A percentile compares a stretch with the other conserved stretches of the same genome.
phyloP scores from a whole-genome alignment of 352 stramenopile genomes.

The Globisporangium nodosum region DNA sequence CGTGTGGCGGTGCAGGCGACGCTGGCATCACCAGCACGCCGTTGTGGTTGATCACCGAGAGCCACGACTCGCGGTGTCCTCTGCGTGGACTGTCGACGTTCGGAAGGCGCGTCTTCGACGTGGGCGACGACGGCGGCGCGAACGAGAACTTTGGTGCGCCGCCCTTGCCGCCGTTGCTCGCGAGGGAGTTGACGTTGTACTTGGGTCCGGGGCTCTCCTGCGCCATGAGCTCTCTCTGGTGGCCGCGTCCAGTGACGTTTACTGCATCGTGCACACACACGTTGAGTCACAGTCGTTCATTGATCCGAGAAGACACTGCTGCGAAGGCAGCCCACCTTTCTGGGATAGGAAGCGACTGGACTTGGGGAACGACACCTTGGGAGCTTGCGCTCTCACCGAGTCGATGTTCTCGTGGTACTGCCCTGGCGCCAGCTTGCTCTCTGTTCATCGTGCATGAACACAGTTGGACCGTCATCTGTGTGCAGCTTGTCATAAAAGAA shows the following conservation, averaged over 20 bases:
- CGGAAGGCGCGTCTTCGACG: slow-evolving; percentile 46
- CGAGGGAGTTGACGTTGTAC: slow-evolving; percentile 67
- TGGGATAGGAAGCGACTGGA: slow-evolving; percentile 77
- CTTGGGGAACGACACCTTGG: slow-evolving; percentile 74
- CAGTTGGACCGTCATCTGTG: no score
- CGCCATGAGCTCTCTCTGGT: slow-evolving; percentile 74
- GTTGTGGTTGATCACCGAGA: slow-evolving; percentile 79
- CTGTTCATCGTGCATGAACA: slow-evolving; percentile 15
- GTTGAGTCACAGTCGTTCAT: no score
- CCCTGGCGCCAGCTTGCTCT: slow-evolving; percentile 54
- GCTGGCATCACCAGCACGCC: slow-evolving; percentile 70
- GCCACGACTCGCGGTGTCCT: slow-evolving; percentile 71
- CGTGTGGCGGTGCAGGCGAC: slow-evolving; percentile 20
- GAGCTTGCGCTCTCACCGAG: slow-evolving; percentile 48
- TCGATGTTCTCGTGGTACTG: slow-evolving; percentile 72
- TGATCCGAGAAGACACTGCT: background rate
- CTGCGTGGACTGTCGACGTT: slow-evolving; percentile 46
- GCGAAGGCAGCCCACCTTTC: slow-evolving; percentile 38
- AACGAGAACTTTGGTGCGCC: slow-evolving; percentile 62
- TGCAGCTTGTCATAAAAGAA: background rate
- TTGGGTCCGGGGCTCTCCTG: slow-evolving; percentile 76
- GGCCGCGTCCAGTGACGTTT: slow-evolving; percentile 49
- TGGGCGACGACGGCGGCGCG: slow-evolving; percentile 37
- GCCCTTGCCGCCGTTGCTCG: slow-evolving; percentile 46
- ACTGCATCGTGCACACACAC: slow-evolving; percentile 23